Evolutionary conservation across 768 basidiomycete genomes (phyloP), one percentile per base, ranked within the genome.

Genomic region (Pleurotus eryngii): DNA sequence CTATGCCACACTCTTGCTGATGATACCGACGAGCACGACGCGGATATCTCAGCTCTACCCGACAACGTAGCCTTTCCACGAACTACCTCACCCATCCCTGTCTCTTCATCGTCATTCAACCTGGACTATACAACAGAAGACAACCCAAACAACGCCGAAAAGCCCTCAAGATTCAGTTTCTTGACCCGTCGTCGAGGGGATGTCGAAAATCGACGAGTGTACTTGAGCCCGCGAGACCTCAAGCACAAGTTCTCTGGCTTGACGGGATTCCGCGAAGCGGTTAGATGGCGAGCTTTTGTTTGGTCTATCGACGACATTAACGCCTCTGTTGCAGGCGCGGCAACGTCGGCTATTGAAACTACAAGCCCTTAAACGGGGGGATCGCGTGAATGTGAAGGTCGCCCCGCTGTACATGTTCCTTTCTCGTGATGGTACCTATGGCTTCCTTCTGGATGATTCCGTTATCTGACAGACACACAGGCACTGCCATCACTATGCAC

Each of bases 401-500:
- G 74, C 80, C 46, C 84, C 87, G 7, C 70, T 89, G 67, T 87
- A 79, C 65, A 79, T 87, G 38, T 88, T 89, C 68, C 73, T 89
- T 30, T 74, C 83, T 58, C 76, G 81, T 46, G 82, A 88, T 63
- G 86, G 77, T 74, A 57, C n/a, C 60, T 46, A n/a, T 2, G n/a
- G 20, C 43, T 35, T 8, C 11, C 11, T 11, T 22, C 30, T 48
- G 47, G 39, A 11, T n/a, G 57, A 9, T 61, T 37, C 18, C 18
- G 49, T 17, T 15, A 43, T 24, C 26, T 35, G 30, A 35, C 8
- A 35, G 8, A 35, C 8, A 35, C 8, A 35, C 47, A 77, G 76
- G 85, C 39, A 86, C 84, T 35, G 79, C 87, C 37, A 82, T 87
- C 47, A 83, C 84, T 4, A 76, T 87, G 54, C 76, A 79, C 51